These are phyloP conservation scores for Globisporangium megalacanthum DNA, from an alignment of 352 stramenopile species.

Conservation along the genomic window DNA sequence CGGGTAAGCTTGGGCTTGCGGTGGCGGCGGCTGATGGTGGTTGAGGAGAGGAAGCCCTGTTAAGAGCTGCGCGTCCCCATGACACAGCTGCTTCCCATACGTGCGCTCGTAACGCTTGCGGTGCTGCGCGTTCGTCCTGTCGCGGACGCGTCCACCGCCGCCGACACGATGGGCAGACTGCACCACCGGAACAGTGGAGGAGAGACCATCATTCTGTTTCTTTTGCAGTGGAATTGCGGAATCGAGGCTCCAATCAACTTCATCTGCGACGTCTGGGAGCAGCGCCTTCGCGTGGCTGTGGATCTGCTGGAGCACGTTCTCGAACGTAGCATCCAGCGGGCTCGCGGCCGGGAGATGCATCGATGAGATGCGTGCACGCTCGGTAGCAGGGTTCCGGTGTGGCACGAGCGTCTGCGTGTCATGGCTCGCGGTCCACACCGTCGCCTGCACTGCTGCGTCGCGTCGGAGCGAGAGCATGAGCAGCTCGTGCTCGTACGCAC, in stretches of 20 bases:
- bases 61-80: background rate
- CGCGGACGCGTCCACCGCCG: background rate
- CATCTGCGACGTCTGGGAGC: constrained; percentile 31
- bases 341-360: constrained; percentile 38
- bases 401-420: constrained; percentile 56
- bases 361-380: constrained; percentile 39
- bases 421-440: constrained; percentile 27
- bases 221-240: too few species aligned
- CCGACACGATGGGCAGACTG: constrained; percentile 4
- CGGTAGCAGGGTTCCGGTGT: constrained; percentile 58
- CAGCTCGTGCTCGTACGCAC: constrained; percentile 50
- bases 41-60: constrained; percentile 6
- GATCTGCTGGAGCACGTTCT: constrained; percentile 58
- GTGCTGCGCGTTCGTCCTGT: background rate
- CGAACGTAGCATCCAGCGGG: constrained; percentile 14
- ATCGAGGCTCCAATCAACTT: too few species aligned
- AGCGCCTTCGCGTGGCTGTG: constrained; percentile 38
- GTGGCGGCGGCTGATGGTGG: background rate
- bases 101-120: constrained; percentile 5
- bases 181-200: background rate
- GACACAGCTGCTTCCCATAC: constrained; percentile 3
- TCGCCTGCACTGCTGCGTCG: constrained; percentile 58
- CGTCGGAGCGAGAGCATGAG: constrained; percentile 56
- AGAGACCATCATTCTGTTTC: too few species aligned
- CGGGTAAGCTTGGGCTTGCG: background rate